These are phyloP conservation scores for Pseudogymnoascus sp. DNA, from an alignment of 2,329 filamentous ascomycete genomes.

Conservation along the genomic window DNA sequence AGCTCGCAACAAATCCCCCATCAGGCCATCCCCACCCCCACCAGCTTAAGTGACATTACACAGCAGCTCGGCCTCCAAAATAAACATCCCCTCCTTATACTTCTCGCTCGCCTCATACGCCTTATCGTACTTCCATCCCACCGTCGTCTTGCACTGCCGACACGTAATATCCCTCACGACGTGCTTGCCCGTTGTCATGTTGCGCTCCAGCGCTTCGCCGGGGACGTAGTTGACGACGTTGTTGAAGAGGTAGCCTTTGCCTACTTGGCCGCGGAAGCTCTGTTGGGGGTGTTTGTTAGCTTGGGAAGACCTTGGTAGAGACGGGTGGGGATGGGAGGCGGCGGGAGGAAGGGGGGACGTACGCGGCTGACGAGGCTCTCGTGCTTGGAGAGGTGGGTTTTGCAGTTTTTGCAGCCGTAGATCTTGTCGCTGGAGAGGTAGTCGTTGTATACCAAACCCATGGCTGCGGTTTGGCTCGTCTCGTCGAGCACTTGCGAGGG, in stretches of 20 bases:
- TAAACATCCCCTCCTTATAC: conserved; percentile 98
- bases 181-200: conserved; percentile 95
- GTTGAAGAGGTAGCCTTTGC: conserved; percentile 96
- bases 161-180: conserved; percentile 90
- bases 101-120: conserved; percentile 88
- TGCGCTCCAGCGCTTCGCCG: conserved; percentile 82
- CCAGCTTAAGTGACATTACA: conserved; percentile 57
- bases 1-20: neutral
- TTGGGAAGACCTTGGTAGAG: conserved; percentile 10
- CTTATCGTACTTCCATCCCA: conserved; percentile 99
- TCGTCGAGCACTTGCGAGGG: neutral
- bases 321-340: conserved; percentile 9
- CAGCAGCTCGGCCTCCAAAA: conserved; percentile 84
- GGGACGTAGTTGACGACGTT: conserved; percentile 83
- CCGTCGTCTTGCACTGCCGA: conserved; percentile 81
- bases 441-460: conserved; percentile 87
- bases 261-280: conserved; percentile 98
- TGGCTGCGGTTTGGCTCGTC: conserved; percentile 32
- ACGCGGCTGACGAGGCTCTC: conserved; percentile 94
- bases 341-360: conserved; percentile 19
- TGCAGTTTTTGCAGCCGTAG: conserved; percentile 90
- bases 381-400: conserved; percentile 89
- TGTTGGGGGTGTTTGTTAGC: conserved; percentile 32
- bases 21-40: neutral
- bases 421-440: conserved; percentile 83